Base-by-base conservation (phyloP, 2,329 filamentous ascomycete genomes). In the Pseudogymnoascus sp. region DNA sequence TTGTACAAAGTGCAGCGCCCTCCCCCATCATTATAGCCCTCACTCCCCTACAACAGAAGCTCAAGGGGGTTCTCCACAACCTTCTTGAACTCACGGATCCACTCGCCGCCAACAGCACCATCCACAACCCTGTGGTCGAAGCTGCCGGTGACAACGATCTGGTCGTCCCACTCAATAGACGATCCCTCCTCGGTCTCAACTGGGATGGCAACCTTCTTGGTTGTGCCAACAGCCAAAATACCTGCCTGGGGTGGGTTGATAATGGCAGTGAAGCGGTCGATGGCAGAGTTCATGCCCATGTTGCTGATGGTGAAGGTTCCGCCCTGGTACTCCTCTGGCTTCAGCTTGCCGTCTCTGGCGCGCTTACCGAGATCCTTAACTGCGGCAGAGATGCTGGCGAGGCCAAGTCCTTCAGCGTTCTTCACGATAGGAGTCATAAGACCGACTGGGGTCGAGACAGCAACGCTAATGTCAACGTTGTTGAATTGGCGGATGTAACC, bases 71-170 rank as follows among this genome's bases (percentile, higher is more conserved):
- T 97, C 87, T 99, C 95, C 65, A 99, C 82, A 61, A 92, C 90
- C 85, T 93, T 93, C 89, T 99, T 99, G 77, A 99, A 82, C 82
- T 96, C 95, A 78, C 86, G 87, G 78, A 99, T 91, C 87, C 93
- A 99, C 78, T 99, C 95, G 65, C 89, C 95, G 74, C 95, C 96
- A 64, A 98, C 90, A 41, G 93, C 95, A 68, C 95, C 95, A 75
- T 99, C 95, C 11, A 99, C 88, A 60, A 98, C 93, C 85, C 96
- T 96, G 87, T 99, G 95, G 82, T 99, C 95, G 77, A 99, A 99
- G 83, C 90, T 96, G 73, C 82, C 93, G 40, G 93, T 98, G 65
- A 99, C 88, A 66, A 90, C 86, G 73, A 99, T 97, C 83, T 98
- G 93, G 75, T 99, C 95, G 72, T 99, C 95, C 89, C 91, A 99